Conservation (phyloP, 331 rosid genomes). For the Rosa hybrid region DNA sequence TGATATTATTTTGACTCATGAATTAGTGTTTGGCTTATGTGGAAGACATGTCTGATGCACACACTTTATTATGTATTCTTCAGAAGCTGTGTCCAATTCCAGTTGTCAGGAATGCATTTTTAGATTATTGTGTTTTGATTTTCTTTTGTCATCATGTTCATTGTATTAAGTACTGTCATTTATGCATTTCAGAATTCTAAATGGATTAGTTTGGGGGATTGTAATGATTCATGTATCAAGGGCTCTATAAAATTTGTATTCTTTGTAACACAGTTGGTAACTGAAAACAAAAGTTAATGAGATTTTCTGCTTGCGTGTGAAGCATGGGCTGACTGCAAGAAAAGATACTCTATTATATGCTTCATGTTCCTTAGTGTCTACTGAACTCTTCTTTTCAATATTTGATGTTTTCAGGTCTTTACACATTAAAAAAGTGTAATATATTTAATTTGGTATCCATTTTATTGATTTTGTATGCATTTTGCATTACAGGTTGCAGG, state of each 20-base stretch:
- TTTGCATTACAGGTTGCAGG: slow-evolving; percentile 71
- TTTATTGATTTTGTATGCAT: slow-evolving; percentile 23
- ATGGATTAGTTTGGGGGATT: neutral
- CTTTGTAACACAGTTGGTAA: neutral
- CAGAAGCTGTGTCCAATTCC: neutral
- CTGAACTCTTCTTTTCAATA: neutral
- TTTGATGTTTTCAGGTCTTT: neutral
- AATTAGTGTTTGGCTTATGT: neutral
- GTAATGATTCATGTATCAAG: neutral
- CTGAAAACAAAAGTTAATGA: neutral
- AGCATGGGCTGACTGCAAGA: neutral
- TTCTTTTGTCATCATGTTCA: neutral
- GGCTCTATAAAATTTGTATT: neutral
- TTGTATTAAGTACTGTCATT: too few species aligned
- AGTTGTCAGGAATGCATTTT: neutral
- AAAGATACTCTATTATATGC: neutral
- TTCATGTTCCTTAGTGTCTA: neutral
- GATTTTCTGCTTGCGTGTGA: neutral
- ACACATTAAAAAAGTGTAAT: neutral
- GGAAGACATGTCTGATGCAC: neutral
- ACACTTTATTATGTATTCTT: neutral
- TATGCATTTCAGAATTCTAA: neutral
- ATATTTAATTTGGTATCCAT: neutral
- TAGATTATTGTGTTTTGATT: neutral
- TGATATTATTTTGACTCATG: neutral